These are phyloP conservation scores for Pleurotus sapidus DNA, from an alignment of 768 basidiomycete species.

Conservation along the genomic window DNA sequence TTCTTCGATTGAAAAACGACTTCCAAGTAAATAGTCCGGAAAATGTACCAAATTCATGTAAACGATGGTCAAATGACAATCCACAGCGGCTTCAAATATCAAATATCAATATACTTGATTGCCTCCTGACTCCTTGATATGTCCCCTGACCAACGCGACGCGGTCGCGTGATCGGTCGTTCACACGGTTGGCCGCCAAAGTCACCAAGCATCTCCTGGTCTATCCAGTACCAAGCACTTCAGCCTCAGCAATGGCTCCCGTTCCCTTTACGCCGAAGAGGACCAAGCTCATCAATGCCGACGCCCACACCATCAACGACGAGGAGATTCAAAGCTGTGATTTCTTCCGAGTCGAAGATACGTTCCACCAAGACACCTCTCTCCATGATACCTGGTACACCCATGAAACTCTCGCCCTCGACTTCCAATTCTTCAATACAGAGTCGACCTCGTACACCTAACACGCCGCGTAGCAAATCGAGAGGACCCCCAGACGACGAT, in stretches of 20 bases:
- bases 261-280: slow-evolving; percentile 1
- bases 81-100: no score
- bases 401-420: slow-evolving; percentile 32
- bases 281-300: slow-evolving; percentile 8
- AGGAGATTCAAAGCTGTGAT: slow-evolving; percentile 65
- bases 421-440: slow-evolving; percentile 19
- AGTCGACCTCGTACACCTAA: slow-evolving; percentile 52
- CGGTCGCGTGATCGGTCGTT: background rate
- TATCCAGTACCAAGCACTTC: no score
- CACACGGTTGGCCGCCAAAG: background rate
- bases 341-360: slow-evolving; percentile 35
- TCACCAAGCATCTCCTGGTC: background rate
- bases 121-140: no score
- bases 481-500: slow-evolving; percentile 47
- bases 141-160: no score
- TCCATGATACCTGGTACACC: slow-evolving; percentile 54
- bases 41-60: no score
- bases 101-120: no score
- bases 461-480: slow-evolving; percentile 38
- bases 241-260: no score
- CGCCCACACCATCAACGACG: slow-evolving; percentile 32
- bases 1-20: no score
- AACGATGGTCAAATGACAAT: no score
- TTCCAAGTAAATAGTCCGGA: no score
- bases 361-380: slow-evolving; percentile 21